Base-by-base conservation (phyloP, 352 stramenopile genomes). In the Globisporangium parvum region DNA sequence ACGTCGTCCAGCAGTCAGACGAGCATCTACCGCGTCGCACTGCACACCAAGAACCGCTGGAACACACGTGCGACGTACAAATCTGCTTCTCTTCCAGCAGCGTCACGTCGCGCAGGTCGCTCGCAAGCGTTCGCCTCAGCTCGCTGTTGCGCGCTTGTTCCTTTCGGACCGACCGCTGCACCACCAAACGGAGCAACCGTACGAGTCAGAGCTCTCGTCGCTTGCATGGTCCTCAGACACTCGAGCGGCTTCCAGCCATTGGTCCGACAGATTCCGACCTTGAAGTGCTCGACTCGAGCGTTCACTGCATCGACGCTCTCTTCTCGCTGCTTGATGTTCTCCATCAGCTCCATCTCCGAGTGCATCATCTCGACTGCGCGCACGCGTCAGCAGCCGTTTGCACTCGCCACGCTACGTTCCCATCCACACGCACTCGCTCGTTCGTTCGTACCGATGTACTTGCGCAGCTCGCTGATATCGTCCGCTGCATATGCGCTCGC, bases 311-410 rank as follows among this genome's bases (percentile, higher is more conserved):
- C 53, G 21, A 90, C 59, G 20, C 62, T 80, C 20, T 73, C 65
- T 65, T 92, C 81, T 31, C 73, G 81, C 46, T 85, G 72, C 37
- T 78, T 79, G 56, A 92, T 85, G 33, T 51, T 75, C 53, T 87
- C 79, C 42, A 92, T 67, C 15, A 87, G 42, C 51, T 85, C 78
- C 71, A 87, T 77, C 59, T 92, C 81, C 1, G 70, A 70, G 15
- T 86, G 79, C 81, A 92, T 90, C 79, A 92, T 82, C 20, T 81
- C 77, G 53, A 90, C 81, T 92, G 33, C 23, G 15, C 33, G 2
- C 12, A 5, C 1, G 26, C 26, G 17, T 23, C 17, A 50, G 51
- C 23, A n/a, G n/a, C n/a, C n/a, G n/a, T n/a, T n/a, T n/a, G n/a
- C n/a, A n/a, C n/a, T n/a, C n/a, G n/a, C n/a, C n/a, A n/a, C n/a